These are phyloP conservation scores for Russula lepida DNA, from an alignment of 768 basidiomycete genomes.

Conservation along the genomic window DNA sequence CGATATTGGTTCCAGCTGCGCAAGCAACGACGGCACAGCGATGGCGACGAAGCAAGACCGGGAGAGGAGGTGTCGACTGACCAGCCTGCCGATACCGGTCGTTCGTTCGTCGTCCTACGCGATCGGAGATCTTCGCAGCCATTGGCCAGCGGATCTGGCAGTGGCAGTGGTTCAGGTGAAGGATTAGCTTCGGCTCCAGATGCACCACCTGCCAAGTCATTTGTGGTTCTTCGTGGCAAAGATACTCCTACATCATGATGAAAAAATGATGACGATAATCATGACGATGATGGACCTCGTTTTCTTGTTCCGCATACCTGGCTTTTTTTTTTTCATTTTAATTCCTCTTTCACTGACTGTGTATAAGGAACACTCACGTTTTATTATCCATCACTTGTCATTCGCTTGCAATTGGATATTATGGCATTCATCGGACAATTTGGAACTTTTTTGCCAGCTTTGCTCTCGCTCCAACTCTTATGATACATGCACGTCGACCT, in stretches of 20 bases:
- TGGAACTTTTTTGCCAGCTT: background rate
- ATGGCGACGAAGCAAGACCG: constrained; percentile 8
- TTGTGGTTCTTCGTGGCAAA: constrained; percentile 61
- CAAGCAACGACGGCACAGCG: constrained; percentile 19
- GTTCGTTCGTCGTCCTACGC: constrained; percentile 31
- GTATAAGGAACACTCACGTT: constrained; percentile 1
- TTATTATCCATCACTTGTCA: background rate
- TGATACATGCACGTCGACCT: background rate
- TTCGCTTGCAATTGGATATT: constrained; percentile 9
- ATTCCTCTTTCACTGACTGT: background rate
- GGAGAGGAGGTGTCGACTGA: background rate
- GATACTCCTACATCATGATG: constrained; percentile 14
- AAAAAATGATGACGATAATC: background rate
- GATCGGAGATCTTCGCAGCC: constrained; percentile 17
- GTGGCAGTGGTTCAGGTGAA: background rate
- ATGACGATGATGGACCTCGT: background rate
- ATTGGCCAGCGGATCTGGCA: background rate
- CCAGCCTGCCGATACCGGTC: constrained; percentile 9
- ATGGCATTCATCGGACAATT: background rate
- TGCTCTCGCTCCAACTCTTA: background rate
- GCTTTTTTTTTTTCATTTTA: background rate
- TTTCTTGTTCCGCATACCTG: background rate
- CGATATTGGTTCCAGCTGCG: constrained; percentile 21
- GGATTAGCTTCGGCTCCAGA: background rate
- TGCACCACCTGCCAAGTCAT: constrained; percentile 24